Conservation (phyloP, 345 rosid species). For the Garcia nutans region DNA sequence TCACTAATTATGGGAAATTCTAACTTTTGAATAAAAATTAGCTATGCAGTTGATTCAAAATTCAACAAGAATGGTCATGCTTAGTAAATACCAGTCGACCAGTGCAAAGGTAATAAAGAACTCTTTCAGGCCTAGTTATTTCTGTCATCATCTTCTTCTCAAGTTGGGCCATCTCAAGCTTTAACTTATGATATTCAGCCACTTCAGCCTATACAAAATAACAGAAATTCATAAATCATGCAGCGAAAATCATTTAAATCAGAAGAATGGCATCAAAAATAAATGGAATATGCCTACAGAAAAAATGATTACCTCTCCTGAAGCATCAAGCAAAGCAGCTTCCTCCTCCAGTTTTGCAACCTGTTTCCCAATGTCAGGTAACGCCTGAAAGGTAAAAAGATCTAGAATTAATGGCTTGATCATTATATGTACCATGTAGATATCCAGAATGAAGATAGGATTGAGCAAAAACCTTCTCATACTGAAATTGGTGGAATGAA, state of each 20-base stretch:
- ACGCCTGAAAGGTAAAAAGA: constrained; percentile 48
- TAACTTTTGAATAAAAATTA: not conserved
- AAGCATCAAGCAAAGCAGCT: constrained; percentile 81
- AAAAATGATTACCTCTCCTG: constrained; percentile 70
- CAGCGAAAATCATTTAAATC: not conserved
- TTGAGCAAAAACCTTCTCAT: constrained; percentile 73
- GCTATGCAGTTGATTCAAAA: not conserved
- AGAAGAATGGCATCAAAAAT: not conserved
- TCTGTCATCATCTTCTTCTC: constrained; percentile 94
- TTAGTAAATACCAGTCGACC: constrained; percentile 77
- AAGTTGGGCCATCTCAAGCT: constrained; percentile 72
- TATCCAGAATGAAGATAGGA: constrained; percentile 14
- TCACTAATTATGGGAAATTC: not conserved
- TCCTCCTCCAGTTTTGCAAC: constrained; percentile 86
- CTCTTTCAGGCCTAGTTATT: constrained; percentile 93
- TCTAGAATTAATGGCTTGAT: constrained; percentile 16
- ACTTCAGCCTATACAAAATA: constrained; percentile 61
- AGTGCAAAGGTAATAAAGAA: constrained; percentile 80
- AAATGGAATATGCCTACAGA: not conserved
- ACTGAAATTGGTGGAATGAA: constrained; percentile 95
- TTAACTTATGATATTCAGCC: constrained; percentile 84
- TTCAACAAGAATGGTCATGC: not conserved
- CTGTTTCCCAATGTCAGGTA: constrained; percentile 84
- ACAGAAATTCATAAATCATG: not conserved
- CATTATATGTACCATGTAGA: not conserved